These are phyloP conservation scores for Cupressus sempervirens DNA, from an alignment of 75 land plant species.

Conservation along the genomic window DNA sequence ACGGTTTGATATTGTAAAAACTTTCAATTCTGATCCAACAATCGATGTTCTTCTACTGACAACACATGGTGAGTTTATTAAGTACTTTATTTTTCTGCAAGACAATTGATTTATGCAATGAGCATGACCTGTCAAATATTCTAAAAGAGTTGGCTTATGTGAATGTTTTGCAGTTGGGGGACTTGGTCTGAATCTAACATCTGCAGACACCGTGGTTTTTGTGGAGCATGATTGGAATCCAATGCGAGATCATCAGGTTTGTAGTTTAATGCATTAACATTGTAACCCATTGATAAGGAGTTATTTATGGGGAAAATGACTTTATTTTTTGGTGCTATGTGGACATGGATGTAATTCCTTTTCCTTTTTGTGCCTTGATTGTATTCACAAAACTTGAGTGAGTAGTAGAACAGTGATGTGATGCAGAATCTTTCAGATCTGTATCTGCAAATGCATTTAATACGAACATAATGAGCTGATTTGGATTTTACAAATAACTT, in stretches of 20 bases:
- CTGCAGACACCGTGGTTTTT: constrained; percentile 97
- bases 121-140: not conserved
- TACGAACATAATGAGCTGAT: not conserved
- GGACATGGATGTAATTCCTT: not conserved
- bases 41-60: constrained; percentile 95
- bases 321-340: not conserved
- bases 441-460: not conserved
- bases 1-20: constrained; percentile 94
- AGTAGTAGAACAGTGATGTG: not conserved
- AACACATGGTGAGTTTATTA: constrained; percentile 76
- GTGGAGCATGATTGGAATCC: constrained; percentile 99
- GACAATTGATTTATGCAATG: not conserved
- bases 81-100: not conserved
- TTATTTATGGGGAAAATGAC: not conserved
- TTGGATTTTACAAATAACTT: not conserved
- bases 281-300: not conserved
- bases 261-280: not conserved
- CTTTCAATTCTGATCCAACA: constrained; percentile 97
- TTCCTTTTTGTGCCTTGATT: not conserved
- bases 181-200: constrained; percentile 91
- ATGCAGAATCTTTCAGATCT: not conserved
- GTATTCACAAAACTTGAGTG: not conserved
- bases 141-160: constrained; percentile 1
- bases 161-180: constrained; percentile 79
- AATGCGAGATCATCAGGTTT: constrained; percentile 96